These are phyloP conservation scores for Nyssa sinensis DNA, from an alignment of 148 eudicot genomes.

Conservation along the genomic window DNA sequence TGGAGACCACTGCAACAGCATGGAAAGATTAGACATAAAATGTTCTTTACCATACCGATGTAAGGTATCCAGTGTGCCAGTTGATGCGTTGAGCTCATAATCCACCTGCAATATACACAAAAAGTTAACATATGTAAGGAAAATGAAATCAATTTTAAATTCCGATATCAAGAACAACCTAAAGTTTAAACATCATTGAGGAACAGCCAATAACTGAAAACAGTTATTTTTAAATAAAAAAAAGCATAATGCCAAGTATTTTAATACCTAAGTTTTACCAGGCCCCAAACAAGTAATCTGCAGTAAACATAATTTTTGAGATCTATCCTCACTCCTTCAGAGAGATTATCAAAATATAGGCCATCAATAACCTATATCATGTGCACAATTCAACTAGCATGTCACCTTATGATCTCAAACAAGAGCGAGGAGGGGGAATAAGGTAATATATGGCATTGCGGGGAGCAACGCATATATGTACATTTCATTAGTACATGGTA, in stretches of 20 bases:
- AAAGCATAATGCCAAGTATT: background rate
- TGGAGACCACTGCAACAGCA: conserved; percentile 85
- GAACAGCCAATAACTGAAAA: background rate
- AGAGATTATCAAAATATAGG: background rate
- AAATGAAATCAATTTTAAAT: background rate
- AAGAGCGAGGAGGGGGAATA: background rate
- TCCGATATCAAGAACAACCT: background rate
- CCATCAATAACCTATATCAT: too few relatives aligned
- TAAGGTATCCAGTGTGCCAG: conserved; percentile 44
- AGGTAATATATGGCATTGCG: background rate
- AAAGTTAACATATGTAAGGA: background rate
- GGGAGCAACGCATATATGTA: background rate
- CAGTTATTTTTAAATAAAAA: background rate
- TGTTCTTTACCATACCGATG: conserved; percentile 33
- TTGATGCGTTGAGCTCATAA: conserved; percentile 52
- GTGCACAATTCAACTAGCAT: background rate
- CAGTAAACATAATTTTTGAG: background rate
- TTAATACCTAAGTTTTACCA: background rate
- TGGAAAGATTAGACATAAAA: conserved; percentile 50
- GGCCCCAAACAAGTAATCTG: background rate
- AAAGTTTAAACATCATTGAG: background rate
- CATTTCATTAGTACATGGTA: background rate
- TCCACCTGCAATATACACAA: conserved; percentile 53
- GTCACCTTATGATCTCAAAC: background rate
- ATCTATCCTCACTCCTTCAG: background rate